phyloP scores from a whole-genome alignment of 768 basidiomycete genomes.

The Amanita thiersii region DNA sequence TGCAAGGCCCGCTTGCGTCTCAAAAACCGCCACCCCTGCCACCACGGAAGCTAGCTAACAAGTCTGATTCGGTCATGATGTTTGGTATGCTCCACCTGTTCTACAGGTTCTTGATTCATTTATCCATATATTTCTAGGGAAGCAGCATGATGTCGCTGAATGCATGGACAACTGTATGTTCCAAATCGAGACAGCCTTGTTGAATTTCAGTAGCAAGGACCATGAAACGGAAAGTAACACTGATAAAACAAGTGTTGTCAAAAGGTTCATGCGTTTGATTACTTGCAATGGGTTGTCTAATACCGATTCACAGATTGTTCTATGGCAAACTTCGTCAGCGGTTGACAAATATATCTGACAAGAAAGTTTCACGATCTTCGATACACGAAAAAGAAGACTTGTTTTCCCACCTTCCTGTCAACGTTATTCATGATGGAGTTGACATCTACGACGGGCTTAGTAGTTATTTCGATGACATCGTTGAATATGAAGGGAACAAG shows the following conservation, averaged over 20 bases:
- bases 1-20: constrained; percentile 18
- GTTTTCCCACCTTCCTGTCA: constrained; percentile 91
- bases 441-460: constrained; percentile 94
- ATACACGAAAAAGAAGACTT: constrained; percentile 84
- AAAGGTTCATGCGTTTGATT: constrained; percentile 42
- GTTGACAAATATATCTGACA: constrained; percentile 27
- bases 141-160: constrained; percentile 97
- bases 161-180: constrained; percentile 99
- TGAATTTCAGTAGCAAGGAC: constrained; percentile 56
- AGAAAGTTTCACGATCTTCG: constrained; percentile 37
- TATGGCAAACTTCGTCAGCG: constrained; percentile 78
- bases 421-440: constrained; percentile 81
- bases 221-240: constrained; percentile 33
- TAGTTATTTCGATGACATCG: constrained; percentile 82
- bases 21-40: constrained; percentile 50
- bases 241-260: constrained; percentile 72
- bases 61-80: constrained; percentile 79
- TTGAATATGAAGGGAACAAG: constrained; percentile 82
- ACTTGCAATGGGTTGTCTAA: background rate
- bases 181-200: constrained; percentile 89
- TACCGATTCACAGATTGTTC: constrained; percentile 41
- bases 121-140: constrained; percentile 43
- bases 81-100: constrained; percentile 49
- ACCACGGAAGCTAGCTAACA: constrained; percentile 40
- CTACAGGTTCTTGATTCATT: constrained; percentile 9